Evolutionary conservation across 2,329 filamentous ascomycete genomes (phyloP).

Genomic region (Aspergillus tamarii): DNA sequence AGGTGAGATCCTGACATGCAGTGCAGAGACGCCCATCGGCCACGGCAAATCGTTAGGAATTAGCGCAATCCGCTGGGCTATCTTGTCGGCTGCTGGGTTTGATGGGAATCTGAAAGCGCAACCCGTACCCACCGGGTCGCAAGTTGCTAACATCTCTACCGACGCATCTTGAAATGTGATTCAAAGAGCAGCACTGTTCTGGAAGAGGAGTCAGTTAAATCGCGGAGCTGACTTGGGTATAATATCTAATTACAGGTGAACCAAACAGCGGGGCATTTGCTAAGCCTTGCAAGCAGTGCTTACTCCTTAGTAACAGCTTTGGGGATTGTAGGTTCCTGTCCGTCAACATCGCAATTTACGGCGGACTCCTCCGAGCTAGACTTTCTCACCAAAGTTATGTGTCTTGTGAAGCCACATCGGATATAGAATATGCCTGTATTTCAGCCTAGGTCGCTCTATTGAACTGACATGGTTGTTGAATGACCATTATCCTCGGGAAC

Average conservation of each 20-base stretch:
- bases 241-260: not conserved
- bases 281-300: not conserved
- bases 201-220: not conserved
- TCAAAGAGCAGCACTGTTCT: not conserved
- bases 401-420: not conserved
- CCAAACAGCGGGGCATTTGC: not conserved
- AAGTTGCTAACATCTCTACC: conserved; percentile 6
- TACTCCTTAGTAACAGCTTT: not conserved
- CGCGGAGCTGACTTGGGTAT: not conserved
- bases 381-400: not conserved
- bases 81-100: conserved; percentile 64
- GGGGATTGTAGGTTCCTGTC: not conserved
- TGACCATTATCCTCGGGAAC: not conserved
- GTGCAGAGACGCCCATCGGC: conserved; percentile 53
- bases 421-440: not conserved
- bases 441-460: not conserved
- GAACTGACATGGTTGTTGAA: not conserved
- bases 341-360: not conserved
- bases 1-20: conserved; percentile 65
- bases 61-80: conserved; percentile 65
- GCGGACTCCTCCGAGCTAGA: not conserved
- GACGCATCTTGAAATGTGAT: conserved; percentile 4
- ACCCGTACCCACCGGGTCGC: conserved; percentile 13
- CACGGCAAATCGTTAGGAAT: conserved; percentile 59
- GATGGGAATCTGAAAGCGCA: conserved; percentile 43